Conservation (phyloP, 2,329 filamentous ascomycete species). For the Alternaria tenuissima region DNA sequence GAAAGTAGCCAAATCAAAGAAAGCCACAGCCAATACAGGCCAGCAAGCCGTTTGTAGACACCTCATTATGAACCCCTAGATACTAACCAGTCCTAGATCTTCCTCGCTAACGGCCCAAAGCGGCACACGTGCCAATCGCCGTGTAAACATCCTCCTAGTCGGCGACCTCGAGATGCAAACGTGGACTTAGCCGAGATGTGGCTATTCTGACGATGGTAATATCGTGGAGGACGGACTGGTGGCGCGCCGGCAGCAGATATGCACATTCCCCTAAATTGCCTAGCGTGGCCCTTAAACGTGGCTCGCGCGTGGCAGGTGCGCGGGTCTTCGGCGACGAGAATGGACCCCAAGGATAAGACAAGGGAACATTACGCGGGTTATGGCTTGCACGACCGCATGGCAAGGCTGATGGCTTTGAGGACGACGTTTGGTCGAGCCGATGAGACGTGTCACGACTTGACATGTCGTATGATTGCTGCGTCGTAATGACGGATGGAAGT, state of each 20-base stretch:
- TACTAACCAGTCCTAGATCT: conserved; percentile 10
- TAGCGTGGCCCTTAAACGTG: conserved; percentile 26
- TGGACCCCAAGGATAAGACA: background rate
- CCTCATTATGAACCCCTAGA: conserved; percentile 8
- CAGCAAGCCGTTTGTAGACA: conserved; percentile 4
- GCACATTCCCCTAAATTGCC: conserved; percentile 12
- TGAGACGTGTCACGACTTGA: conserved; percentile 7
- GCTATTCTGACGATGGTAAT: conserved; percentile 5
- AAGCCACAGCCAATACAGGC: background rate
- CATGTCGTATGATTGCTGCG: conserved; percentile 17
- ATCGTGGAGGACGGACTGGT: conserved; percentile 14
- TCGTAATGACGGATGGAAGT: background rate
- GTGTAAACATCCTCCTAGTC: conserved; percentile 18
- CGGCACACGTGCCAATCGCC: conserved; percentile 20
- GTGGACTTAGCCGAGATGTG: conserved; percentile 20
- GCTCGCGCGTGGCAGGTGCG: conserved; percentile 21
- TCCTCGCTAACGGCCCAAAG: conserved; percentile 9
- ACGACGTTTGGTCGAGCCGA: background rate
- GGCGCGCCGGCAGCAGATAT: conserved; percentile 21
- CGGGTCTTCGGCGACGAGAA: conserved; percentile 18
- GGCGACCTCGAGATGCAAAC: conserved; percentile 26
- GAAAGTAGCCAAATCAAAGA: background rate
- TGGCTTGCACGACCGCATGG: background rate
- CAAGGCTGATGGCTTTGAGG: conserved; percentile 7
- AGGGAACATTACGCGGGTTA: conserved; percentile 9